Conservation (phyloP, 768 basidiomycete species). For the Mycena galopus region DNA sequence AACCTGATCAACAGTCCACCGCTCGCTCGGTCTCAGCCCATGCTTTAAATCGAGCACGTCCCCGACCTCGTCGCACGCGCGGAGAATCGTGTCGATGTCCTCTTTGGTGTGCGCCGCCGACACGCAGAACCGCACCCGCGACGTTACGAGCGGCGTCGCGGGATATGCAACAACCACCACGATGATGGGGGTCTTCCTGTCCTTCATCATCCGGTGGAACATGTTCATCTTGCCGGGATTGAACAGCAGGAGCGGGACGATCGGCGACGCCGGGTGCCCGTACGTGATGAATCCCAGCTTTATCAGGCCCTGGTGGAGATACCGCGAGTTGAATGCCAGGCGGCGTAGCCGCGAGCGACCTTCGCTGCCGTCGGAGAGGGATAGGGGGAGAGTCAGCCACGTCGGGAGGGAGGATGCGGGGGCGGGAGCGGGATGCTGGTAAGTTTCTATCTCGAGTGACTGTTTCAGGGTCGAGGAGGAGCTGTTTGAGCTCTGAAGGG, state of each 20-base stretch:
- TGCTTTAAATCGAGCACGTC: conserved; percentile 93
- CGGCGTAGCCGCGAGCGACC: conserved; percentile 86
- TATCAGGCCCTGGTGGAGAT: conserved; percentile 86
- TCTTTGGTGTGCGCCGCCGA: conserved; percentile 97
- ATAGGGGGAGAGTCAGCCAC: conserved; percentile 83
- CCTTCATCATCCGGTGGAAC: conserved; percentile 91
- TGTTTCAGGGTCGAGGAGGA: conserved; percentile 46
- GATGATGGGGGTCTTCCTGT: conserved; percentile 84
- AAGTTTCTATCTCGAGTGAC: conserved; percentile 51
- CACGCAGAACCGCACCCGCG: conserved; percentile 93
- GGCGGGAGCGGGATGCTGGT: conserved; percentile 75
- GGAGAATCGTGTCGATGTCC: conserved; percentile 88
- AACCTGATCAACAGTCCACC: conserved; percentile 87
- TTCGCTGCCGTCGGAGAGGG: conserved; percentile 87
- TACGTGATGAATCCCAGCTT: conserved; percentile 98
- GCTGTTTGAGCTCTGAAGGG: conserved; percentile 40
- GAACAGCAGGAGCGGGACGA: conserved; percentile 93
- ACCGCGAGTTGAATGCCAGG: conserved; percentile 95
- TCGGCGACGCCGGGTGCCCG: conserved; percentile 91
- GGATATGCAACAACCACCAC: conserved; percentile 94
- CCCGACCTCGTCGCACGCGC: conserved; percentile 94
- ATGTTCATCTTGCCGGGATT: conserved; percentile 93
- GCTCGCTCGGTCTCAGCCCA: conserved; percentile 63
- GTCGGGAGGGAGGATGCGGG: conserved; percentile 73
- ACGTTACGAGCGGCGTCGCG: conserved; percentile 90